phyloP scores from a whole-genome alignment of 225 moss, liverwort and hornwort species.

The Marchantia paleacea region DNA sequence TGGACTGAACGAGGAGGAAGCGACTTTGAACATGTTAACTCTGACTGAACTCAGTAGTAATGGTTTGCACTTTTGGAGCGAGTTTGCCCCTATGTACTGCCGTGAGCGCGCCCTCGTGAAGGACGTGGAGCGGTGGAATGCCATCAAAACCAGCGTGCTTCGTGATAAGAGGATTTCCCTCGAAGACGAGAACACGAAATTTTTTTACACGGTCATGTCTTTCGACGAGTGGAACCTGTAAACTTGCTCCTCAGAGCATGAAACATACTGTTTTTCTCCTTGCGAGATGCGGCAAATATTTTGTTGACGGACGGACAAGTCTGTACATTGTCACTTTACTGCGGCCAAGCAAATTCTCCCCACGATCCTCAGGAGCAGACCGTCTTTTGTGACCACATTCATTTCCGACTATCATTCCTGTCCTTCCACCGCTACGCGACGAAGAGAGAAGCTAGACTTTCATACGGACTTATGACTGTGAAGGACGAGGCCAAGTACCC shows the following conservation, averaged over 20 bases:
- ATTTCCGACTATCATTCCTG: too few relatives aligned
- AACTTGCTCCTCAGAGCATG: not conserved
- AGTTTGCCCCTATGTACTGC: slow-evolving; percentile 16
- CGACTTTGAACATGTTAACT: slow-evolving; percentile 23
- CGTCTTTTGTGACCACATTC: too few relatives aligned
- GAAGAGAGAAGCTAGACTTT: not conserved
- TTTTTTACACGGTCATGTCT: slow-evolving; percentile 22
- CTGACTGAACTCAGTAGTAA: slow-evolving; percentile 19
- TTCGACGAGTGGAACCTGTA: slow-evolving; percentile 35
- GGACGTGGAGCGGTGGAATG: slow-evolving; percentile 27
- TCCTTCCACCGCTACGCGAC: too few relatives aligned
- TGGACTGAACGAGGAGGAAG: slow-evolving; percentile 14
- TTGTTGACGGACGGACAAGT: not conserved
- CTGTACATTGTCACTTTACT: not conserved
- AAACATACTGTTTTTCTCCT: not conserved
- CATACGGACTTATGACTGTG: too few relatives aligned
- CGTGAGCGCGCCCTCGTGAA: slow-evolving; percentile 25
- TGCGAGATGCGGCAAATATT: not conserved
- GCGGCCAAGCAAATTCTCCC: not conserved
- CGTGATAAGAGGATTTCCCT: slow-evolving; percentile 18
- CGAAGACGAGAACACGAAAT: slow-evolving; percentile 27
- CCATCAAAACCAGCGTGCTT: slow-evolving; percentile 5
- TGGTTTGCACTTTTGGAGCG: slow-evolving; percentile 41
- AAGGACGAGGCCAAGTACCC: too few relatives aligned
- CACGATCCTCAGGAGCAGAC: not conserved